A percentile compares a stretch with the other conserved stretches of the same genome.
Conservation (phyloP, 768 basidiomycete species). For the Hygrocybe coccinea region DNA sequence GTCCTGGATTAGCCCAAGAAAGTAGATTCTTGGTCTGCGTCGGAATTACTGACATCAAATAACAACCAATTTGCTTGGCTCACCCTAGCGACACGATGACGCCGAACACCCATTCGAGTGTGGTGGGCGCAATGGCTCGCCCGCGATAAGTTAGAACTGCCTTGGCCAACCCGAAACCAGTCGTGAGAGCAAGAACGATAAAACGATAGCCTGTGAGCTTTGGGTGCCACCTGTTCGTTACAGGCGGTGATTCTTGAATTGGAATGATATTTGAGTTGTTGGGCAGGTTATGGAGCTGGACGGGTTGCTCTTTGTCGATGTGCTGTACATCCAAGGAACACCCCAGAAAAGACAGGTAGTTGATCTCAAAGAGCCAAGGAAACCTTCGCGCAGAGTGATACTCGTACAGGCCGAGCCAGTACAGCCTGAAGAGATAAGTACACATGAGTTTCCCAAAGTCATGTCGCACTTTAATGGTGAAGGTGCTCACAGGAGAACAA, state of each 20-base stretch:
- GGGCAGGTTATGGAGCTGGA: background rate
- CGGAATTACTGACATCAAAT: background rate
- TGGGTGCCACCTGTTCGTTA: background rate
- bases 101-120: constrained; percentile 12
- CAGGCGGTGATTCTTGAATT: background rate
- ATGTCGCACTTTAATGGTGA: background rate
- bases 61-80: background rate
- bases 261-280: background rate
- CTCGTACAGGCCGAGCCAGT: background rate
- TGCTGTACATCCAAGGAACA: background rate
- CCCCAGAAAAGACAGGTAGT: background rate
- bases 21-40: background rate
- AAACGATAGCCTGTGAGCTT: constrained; percentile 10
- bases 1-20: background rate
- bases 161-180: constrained; percentile 9
- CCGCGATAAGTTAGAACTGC: constrained; percentile 6
- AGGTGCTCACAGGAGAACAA: background rate
- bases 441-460: background rate
- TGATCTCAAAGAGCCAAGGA: background rate
- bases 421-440: background rate
- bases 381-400: background rate
- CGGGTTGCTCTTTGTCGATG: background rate
- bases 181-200: constrained; percentile 2
- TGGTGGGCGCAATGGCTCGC: background rate
- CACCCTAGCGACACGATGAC: constrained; percentile 2